Conservation (phyloP, 371 early-diverging fungal species). For the Syncephalastrum contaminatum region DNA sequence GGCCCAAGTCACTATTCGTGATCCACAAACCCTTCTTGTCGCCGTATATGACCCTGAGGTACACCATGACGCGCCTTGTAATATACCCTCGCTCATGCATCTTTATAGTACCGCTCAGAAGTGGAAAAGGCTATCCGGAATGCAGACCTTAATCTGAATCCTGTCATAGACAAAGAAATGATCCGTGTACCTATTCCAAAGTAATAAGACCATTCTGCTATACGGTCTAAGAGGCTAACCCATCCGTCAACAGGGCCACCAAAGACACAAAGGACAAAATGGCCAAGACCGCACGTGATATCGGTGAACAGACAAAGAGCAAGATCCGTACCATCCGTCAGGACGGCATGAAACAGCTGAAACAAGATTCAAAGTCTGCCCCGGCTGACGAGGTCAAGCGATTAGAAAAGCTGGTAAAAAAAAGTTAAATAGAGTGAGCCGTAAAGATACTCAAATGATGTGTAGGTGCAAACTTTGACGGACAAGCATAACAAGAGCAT, state of each 20-base stretch:
- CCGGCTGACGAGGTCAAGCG: constrained; percentile 60
- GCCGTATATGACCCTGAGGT: constrained; percentile 78
- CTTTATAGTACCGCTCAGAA: constrained; percentile 53
- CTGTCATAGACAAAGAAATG: constrained; percentile 68
- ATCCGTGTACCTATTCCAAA: constrained; percentile 87
- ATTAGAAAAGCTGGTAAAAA: constrained; percentile 61
- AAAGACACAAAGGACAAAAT: constrained; percentile 79
- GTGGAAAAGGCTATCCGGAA: constrained; percentile 85
- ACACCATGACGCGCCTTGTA: constrained; percentile 11
- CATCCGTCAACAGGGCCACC: constrained; percentile 53
- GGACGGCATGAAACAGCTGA: constrained; percentile 74
- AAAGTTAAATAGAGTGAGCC: neutral
- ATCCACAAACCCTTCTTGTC: constrained; percentile 84
- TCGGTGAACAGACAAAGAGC: constrained; percentile 72
- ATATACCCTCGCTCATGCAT: neutral
- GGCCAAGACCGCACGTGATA: constrained; percentile 61
- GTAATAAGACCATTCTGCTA: constrained; percentile 38
- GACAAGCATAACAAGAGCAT: constrained; percentile 70
- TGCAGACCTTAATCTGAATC: constrained; percentile 81
- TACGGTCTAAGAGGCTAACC: neutral
- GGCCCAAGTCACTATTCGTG: constrained; percentile 84
- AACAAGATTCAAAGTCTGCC: constrained; percentile 60
- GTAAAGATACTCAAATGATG: neutral
- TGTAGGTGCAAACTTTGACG: constrained; percentile 68
- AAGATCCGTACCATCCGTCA: constrained; percentile 69